These are phyloP conservation scores for Juglanconis sp. DNA, from an alignment of 2,329 filamentous ascomycete genomes.

Conservation along the genomic window DNA sequence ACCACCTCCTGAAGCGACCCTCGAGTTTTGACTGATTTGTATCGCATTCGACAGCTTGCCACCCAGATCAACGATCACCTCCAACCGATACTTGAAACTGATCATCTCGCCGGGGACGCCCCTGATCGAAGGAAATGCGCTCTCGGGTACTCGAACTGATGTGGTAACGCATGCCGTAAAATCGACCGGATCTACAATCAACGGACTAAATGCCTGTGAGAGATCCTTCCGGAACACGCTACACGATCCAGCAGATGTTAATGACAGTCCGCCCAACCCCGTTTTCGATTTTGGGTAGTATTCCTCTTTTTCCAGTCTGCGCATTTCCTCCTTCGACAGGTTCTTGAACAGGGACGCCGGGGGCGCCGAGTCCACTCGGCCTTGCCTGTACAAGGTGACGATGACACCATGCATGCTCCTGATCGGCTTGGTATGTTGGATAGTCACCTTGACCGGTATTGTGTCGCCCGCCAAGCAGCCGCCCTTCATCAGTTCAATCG, in stretches of 20 bases:
- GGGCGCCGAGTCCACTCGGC: slow-evolving; percentile 77
- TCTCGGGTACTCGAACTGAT: slow-evolving; percentile 81
- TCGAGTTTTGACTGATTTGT: slow-evolving; percentile 58
- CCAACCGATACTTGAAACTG: slow-evolving; percentile 88
- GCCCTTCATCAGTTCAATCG: slow-evolving; percentile 75
- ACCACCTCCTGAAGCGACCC: slow-evolving; percentile 37
- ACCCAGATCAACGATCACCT: slow-evolving; percentile 88
- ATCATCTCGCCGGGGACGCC: slow-evolving; percentile 91
- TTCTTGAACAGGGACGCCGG: slow-evolving; percentile 46
- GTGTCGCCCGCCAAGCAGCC: slow-evolving; percentile 84
- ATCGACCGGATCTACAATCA: slow-evolving; percentile 80
- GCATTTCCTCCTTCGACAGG: slow-evolving; percentile 61
- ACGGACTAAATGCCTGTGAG: slow-evolving; percentile 79
- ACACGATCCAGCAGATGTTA: slow-evolving; percentile 81
- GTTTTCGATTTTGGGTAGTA: slow-evolving; percentile 85
- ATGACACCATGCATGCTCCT: slow-evolving; percentile 92
- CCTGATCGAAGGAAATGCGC: slow-evolving; percentile 87
- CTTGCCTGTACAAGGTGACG: slow-evolving; percentile 86
- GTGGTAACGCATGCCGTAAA: slow-evolving; percentile 78
- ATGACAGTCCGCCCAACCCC: slow-evolving; percentile 78
- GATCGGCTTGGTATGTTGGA: slow-evolving; percentile 85
- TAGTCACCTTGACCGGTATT: slow-evolving; percentile 73
- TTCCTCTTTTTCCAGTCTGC: slow-evolving; percentile 72
- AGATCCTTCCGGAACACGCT: slow-evolving; percentile 96
- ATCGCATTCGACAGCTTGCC: slow-evolving; percentile 76